Evolutionary conservation across 257 asterid species (phyloP).

Genomic region (Ophiorrhiza pumila): DNA sequence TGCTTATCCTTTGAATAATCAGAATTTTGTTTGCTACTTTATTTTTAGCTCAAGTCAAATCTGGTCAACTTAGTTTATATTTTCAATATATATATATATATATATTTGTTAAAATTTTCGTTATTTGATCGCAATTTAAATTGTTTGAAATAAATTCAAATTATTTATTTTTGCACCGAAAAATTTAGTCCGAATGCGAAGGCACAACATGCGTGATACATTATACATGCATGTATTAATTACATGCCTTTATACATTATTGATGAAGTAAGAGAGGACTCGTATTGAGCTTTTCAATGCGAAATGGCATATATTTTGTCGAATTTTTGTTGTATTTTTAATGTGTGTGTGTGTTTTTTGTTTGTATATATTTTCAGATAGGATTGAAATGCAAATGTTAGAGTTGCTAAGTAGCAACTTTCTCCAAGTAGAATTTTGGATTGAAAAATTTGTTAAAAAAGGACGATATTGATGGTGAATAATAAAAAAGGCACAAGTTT

Average conservation of each 20-base stretch:
- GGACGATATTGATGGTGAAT: too few species aligned
- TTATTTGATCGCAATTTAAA: neutral
- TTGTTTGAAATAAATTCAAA: conserved; percentile 5
- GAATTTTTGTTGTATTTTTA: neutral
- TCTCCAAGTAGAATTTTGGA: neutral
- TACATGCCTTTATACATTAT: neutral
- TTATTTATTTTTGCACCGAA: neutral
- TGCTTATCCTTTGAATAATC: conserved; percentile 28
- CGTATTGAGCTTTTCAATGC: neutral
- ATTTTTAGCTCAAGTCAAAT: conserved; percentile 26
- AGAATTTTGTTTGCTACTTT: neutral
- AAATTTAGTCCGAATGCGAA: neutral
- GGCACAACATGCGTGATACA: neutral
- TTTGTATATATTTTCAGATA: neutral
- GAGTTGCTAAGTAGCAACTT: too few species aligned
- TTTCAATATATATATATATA: neutral
- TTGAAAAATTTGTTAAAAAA: too few species aligned
- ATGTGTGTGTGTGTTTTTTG: neutral
- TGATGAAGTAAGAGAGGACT: neutral
- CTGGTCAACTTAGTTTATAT: conserved; percentile 20
- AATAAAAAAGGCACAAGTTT: too few species aligned
- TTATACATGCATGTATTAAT: too few species aligned
- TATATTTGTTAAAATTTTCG: neutral
- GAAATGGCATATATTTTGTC: neutral
- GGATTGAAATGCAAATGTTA: neutral